Base-by-base conservation (phyloP, 768 basidiomycete genomes). In the Phaeolepiota aurea region DNA sequence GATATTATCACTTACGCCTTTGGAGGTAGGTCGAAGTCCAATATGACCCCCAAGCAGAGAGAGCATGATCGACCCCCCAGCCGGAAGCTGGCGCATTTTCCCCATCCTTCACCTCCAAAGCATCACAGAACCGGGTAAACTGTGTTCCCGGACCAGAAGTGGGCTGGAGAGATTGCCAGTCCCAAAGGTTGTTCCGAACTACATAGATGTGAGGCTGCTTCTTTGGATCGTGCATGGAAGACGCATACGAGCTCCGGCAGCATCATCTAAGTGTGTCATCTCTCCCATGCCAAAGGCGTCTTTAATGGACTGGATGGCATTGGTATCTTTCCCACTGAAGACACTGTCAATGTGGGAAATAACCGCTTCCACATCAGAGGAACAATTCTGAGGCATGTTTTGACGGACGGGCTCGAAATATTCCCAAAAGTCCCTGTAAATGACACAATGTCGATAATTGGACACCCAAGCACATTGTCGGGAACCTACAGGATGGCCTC, bases 351-450 rank as follows among this genome's bases (percentile, higher is more conserved):
- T 59, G 48, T 82, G 69, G 3, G 69, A 51, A 40, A 86, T 69
- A 12, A 79, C 81, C 3, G 70, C 71, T 54, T 82, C 62, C 20
- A 85, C 69, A 50, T 87, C 85, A 0, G 79, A 71, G 5, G 82
- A 84, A 58, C 85, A 87, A 55, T 87, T 87, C 46, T 51, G 37
- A 2, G 82, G 77, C 80, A 84, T 85, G 50, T 74, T 61, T 48
- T 73, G 64, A 12, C 75, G 75, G 48, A 82, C 74, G 10, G 82
- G 82, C 44, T 83, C 82, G 55, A 82, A 85, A 51, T 85, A 87
- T 46, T 64, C 65, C 79, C 79, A 84, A 52, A 75, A 81, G 53
- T 81, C 66, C 12, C 73, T 73, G 48, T 37, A 10, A 5, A 36
- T 30, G 13, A 12, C 5, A 20, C 3, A 38, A 3, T 34, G 31